Evolutionary conservation across 1,284 basidiomycete genomes (phyloP).

Genomic region (Acaromyces ingoldii): DNA sequence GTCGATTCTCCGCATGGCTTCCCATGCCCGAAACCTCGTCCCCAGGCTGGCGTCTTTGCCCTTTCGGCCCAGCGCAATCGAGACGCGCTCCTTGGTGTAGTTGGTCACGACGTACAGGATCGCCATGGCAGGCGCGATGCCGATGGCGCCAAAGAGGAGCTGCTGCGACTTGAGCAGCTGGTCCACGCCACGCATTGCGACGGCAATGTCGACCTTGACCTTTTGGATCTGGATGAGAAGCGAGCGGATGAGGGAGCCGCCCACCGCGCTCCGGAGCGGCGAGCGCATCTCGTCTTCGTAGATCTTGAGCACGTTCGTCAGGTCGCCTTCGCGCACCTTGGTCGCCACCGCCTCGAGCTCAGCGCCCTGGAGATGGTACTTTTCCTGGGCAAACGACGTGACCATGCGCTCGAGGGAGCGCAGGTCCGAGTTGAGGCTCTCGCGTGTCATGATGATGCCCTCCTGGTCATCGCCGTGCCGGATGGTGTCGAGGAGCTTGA

Average conservation of each 20-base stretch:
- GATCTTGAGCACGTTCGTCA: slow-evolving; percentile 78
- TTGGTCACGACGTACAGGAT: slow-evolving; percentile 62
- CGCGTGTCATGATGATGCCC: slow-evolving; percentile 63
- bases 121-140: slow-evolving; percentile 81
- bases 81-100: slow-evolving; percentile 59
- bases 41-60: slow-evolving; percentile 52
- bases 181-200: slow-evolving; percentile 80
- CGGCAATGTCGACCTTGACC: slow-evolving; percentile 90
- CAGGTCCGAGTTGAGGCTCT: slow-evolving; percentile 73
- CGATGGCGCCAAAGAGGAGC: slow-evolving; percentile 93
- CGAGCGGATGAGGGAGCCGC: slow-evolving; percentile 76
- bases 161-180: slow-evolving; percentile 90
- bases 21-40: slow-evolving; percentile 52
- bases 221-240: slow-evolving; percentile 93
- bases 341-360: slow-evolving; percentile 62
- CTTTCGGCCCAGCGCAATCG: slow-evolving; percentile 55
- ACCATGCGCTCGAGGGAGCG: slow-evolving; percentile 92
- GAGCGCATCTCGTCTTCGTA: slow-evolving; percentile 84
- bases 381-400: slow-evolving; percentile 73
- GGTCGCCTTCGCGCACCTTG: slow-evolving; percentile 72
- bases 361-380: slow-evolving; percentile 61
- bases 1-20: slow-evolving; percentile 53
- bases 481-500: slow-evolving; percentile 75
- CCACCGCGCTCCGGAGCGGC: slow-evolving; percentile 74
- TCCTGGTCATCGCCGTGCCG: slow-evolving; percentile 68